Conservation (phyloP, 345 rosid species). For the Arabidopsis suecica region DNA sequence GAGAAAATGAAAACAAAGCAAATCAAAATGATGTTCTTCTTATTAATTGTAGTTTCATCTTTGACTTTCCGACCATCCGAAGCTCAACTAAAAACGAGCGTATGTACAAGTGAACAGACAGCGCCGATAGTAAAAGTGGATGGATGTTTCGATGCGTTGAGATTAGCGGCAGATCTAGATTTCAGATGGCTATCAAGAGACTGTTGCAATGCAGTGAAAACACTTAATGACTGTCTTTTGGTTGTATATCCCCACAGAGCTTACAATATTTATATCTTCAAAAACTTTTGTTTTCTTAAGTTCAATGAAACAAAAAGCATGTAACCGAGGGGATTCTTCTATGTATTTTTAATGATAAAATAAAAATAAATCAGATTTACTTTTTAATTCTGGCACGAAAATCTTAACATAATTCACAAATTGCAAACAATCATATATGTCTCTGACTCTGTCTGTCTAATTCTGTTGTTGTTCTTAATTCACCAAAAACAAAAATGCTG, state of each 20-base stretch:
- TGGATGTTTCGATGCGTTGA: not conserved
- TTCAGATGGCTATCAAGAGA: not conserved
- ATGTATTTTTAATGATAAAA: no score
- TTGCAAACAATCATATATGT: no score
- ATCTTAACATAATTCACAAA: no score
- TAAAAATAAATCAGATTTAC: no score
- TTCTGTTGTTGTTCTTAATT: no score
- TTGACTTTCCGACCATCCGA: not conserved
- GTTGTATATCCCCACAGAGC: not conserved
- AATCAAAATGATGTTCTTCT: not conserved
- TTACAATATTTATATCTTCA: not conserved
- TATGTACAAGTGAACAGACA: not conserved
- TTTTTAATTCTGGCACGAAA: no score
- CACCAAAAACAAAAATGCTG: no score
- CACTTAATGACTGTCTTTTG: not conserved
- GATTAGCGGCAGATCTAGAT: not conserved
- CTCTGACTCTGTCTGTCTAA: no score
- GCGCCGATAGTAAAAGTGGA: not conserved
- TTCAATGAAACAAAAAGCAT: not conserved
- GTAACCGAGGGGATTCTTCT: no score
- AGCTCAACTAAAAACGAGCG: not conserved
- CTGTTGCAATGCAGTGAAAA: slow-evolving; percentile 3
- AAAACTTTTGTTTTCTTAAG: not conserved
- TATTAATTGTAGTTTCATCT: not conserved
- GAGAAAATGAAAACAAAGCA: no score